Evolutionary conservation across 1,139 yeast genomes (phyloP), one percentile per base, ranked within the genome.

Genomic region (Diutina pseudorugosa): DNA sequence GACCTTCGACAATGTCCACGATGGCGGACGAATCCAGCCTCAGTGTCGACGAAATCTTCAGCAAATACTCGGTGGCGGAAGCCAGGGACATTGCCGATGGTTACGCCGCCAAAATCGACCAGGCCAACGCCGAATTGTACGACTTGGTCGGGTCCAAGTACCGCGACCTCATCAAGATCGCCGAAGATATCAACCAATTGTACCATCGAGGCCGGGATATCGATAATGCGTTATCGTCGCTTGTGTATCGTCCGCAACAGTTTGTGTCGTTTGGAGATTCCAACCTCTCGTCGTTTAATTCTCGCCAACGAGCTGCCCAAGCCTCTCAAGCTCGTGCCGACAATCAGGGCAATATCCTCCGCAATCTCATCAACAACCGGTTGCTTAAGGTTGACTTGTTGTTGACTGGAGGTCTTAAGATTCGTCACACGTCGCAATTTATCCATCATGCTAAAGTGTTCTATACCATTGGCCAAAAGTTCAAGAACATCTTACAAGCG

Each of bases 121-220:
- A 51, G 25, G 57, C 59, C 48, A 53, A 70, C 57, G 61, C 64
- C 16, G 80, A 80, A 52, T 68, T 85, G 30, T 79, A 85, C 54
- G 60, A 67, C 2, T 68, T 84, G 49, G 89, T 85, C 11, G 88
- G 90, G 3, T 68, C 68, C 44, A 80, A 83, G 61, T 85, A 84
- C 63, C 70, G 87, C 53, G 90, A 85, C 58, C 69, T 85, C 59
- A 72, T 85, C 41, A 70, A 76, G 43, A 84, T 85, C 6, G 87
- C 91, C 0, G 90, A 85, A 60, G 79, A 80, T 55, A 82, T 85
- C 42, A 77, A 76, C 45, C 67, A 66, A 6, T 81, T 84, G 82
- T 71, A 78, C 57, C 60, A 61, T 1, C 59, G 71, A 11, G 71
- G 80, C 1, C 57, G 59, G 11, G 55, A 53, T 1, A 61, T 69